Conservation (phyloP, 164 flowering plant species). For the Aristolochia fimbriata region DNA sequence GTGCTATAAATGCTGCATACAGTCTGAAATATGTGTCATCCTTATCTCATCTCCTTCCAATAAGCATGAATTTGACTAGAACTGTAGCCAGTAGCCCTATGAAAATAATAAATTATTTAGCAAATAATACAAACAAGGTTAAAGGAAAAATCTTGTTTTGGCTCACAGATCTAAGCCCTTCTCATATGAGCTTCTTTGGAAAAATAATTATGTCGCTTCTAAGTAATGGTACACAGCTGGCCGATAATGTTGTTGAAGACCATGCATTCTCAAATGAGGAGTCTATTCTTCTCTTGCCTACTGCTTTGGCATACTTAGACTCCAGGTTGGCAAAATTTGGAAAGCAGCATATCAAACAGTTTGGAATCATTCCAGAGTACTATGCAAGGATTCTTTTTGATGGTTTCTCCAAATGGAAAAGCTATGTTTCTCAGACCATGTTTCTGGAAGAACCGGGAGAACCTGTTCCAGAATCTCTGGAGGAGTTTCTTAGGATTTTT, state of each 20-base stretch:
- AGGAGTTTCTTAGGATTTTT: conserved; percentile 33
- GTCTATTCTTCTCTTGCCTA: conserved; percentile 70
- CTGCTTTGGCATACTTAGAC: conserved; percentile 41
- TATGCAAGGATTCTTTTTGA: conserved; percentile 49
- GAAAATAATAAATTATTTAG: conserved; percentile 45
- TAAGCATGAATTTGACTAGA: conserved; percentile 33
- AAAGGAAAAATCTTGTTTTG: conserved; percentile 47
- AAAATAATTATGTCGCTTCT: conserved; percentile 23
- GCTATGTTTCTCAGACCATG: conserved; percentile 31
- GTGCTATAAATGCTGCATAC: conserved; percentile 33
- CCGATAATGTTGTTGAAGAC: background rate
- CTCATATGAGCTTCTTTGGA: conserved; percentile 62
- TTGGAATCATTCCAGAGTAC: conserved; percentile 23
- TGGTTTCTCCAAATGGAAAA: conserved; percentile 60
- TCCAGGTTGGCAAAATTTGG: conserved; percentile 29
- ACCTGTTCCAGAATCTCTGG: conserved; percentile 29
- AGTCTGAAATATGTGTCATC: conserved; percentile 21
- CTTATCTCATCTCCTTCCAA: conserved; percentile 22
- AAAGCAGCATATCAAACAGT: conserved; percentile 16
- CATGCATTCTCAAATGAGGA: conserved; percentile 34
- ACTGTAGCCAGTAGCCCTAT: conserved; percentile 42
- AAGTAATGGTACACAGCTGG: conserved; percentile 6
- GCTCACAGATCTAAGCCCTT: conserved; percentile 50
- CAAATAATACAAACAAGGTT: conserved; percentile 25
- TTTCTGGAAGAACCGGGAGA: conserved; percentile 43